A percentile compares a stretch with the other conserved stretches of the same genome.
Evolutionary conservation across 345 rosid species (phyloP).

Genomic region (Sonneratia alba): DNA sequence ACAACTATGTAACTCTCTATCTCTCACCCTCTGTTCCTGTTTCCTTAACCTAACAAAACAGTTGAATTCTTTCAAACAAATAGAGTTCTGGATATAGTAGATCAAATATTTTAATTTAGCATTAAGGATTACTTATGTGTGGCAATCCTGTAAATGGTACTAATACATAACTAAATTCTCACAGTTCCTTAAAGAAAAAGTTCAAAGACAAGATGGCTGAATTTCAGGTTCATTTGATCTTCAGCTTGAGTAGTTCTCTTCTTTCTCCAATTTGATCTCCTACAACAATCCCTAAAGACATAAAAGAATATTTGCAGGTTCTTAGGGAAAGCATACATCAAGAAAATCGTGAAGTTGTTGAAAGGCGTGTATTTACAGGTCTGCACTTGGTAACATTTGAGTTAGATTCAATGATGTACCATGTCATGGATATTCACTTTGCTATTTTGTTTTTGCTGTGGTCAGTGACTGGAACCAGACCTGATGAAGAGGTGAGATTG

Average conservation of each 20-base stretch:
- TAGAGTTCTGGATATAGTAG: neutral
- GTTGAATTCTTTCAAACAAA: neutral
- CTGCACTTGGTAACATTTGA: slow-evolving; percentile 3
- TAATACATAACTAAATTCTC: slow-evolving; percentile 7
- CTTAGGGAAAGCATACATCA: slow-evolving; percentile 82
- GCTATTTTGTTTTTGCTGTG: slow-evolving; percentile 14
- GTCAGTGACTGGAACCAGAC: slow-evolving; percentile 73
- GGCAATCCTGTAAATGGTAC: neutral
- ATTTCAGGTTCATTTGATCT: slow-evolving; percentile 53
- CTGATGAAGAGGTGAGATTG: slow-evolving; percentile 77
- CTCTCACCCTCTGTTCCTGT: slow-evolving; percentile 11
- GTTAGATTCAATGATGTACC: slow-evolving; percentile 7
- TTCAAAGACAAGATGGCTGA: slow-evolving; percentile 87
- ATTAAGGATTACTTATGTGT: neutral
- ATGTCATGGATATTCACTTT: slow-evolving; percentile 13
- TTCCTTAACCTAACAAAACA: neutral
- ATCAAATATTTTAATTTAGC: neutral
- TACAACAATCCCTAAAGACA: neutral
- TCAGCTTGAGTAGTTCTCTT: neutral
- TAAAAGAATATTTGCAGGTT: slow-evolving; percentile 32
- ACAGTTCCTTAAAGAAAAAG: slow-evolving; percentile 85
- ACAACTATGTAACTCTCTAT: slow-evolving; percentile 54
- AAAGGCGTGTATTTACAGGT: slow-evolving; percentile 97
- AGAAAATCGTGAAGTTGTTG: slow-evolving; percentile 93
- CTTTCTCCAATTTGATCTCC: neutral